Conservation (phyloP, 23 red algal species). For the Pyropia haitanensis region DNA sequence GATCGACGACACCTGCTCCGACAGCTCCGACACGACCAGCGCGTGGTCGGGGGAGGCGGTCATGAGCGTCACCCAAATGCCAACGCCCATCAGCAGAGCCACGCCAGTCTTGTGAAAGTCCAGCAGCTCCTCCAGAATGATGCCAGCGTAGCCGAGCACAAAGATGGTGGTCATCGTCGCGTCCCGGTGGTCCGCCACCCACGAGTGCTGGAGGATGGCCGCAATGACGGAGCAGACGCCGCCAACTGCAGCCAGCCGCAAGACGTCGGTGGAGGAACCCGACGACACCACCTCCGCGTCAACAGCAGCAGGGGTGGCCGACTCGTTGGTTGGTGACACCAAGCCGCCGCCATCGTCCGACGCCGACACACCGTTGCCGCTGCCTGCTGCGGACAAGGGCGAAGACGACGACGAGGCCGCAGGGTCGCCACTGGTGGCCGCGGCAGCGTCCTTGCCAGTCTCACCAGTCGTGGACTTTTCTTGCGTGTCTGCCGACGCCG, state of each 20-base stretch:
- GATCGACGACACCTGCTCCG: constrained; percentile 46
- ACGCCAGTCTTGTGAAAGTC: constrained; percentile 90
- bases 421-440: no score
- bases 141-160: constrained; percentile 75
- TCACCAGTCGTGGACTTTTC: no score
- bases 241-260: constrained; percentile 34
- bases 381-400: no score
- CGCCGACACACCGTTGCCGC: no score
- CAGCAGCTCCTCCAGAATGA: constrained; percentile 86
- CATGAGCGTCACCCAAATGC: constrained; percentile 67
- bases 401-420: no score
- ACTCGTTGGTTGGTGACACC: no score
- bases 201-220: constrained; percentile 60
- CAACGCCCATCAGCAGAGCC: constrained; percentile 74
- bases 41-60: constrained; percentile 9
- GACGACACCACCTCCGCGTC: no score
- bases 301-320: no score
- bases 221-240: constrained; percentile 33
- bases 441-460: no score
- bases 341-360: no score
- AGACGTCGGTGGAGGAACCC: constrained; percentile 7
- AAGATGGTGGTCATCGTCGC: constrained; percentile 70
- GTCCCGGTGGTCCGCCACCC: constrained; percentile 65
- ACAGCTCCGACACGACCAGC: constrained; percentile 26
- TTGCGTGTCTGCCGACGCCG: no score